Conservation (phyloP, 345 rosid species). For the Ceriops zippeliana region DNA sequence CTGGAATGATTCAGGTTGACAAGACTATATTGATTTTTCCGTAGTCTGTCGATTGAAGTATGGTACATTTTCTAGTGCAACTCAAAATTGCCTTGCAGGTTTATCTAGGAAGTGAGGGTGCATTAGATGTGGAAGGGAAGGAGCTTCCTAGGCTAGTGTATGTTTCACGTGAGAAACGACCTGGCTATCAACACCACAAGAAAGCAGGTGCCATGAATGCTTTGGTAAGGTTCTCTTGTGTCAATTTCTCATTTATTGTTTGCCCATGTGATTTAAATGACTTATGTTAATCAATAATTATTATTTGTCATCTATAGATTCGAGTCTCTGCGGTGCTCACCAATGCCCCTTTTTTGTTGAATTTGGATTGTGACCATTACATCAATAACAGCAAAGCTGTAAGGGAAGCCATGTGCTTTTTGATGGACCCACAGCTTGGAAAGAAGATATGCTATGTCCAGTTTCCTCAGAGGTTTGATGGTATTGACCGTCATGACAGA, state of each 20-base stretch:
- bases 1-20: constrained; percentile 95
- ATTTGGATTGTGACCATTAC: constrained; percentile 95
- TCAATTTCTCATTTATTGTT: neutral
- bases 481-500: constrained; percentile 89
- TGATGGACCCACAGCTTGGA: constrained; percentile 96
- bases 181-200: constrained; percentile 93
- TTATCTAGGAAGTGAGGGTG: constrained; percentile 90
- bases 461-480: constrained; percentile 96
- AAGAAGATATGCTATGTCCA: constrained; percentile 96
- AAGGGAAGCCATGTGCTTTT: constrained; percentile 95
- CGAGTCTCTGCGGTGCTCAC: constrained; percentile 96
- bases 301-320: constrained; percentile 39
- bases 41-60: neutral
- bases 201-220: constrained; percentile 99
- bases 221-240: constrained; percentile 44
- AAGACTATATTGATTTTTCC: constrained; percentile 5
- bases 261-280: neutral
- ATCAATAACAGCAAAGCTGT: constrained; percentile 84
- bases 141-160: constrained; percentile 86
- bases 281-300: neutral
- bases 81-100: constrained; percentile 45
- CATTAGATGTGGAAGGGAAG: constrained; percentile 85
- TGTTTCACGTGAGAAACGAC: constrained; percentile 95
- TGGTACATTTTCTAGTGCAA: neutral
- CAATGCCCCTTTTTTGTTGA: constrained; percentile 88